phyloP scores from a whole-genome alignment of 2,329 filamentous ascomycete genomes.

The Fusarium acutatum region DNA sequence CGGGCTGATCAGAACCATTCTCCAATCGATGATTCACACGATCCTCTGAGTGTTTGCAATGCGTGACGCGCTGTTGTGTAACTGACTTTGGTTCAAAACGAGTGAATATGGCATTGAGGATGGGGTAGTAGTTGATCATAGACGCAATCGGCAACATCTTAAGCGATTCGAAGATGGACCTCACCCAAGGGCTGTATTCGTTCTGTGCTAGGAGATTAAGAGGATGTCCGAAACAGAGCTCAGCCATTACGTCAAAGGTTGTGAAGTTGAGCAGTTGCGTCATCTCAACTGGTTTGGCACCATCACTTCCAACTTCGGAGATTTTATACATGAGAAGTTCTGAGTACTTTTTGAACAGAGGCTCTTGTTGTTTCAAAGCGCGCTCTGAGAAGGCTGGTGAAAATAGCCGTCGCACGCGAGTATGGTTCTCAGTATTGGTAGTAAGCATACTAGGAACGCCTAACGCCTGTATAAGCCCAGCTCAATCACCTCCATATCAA shows the following conservation, averaged over 20 bases:
- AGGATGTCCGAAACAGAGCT: constrained; percentile 40
- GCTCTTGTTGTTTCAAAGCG: constrained; percentile 14
- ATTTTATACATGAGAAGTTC: constrained; percentile 15
- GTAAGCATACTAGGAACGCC: constrained; percentile 20
- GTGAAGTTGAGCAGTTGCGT: constrained; percentile 17
- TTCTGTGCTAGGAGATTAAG: constrained; percentile 38
- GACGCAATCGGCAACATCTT: neutral
- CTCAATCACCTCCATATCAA: accelerated
- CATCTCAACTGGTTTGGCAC: constrained; percentile 4
- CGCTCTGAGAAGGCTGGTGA: constrained; percentile 18
- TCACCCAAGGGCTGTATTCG: constrained; percentile 41
- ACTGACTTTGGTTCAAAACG: constrained; percentile 10
- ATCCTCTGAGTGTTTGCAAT: constrained; percentile 7
- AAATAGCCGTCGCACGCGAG: neutral
- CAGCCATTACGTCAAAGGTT: constrained; percentile 42
- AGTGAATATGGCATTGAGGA: neutral
- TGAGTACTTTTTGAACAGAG: constrained; percentile 4
- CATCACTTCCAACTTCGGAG: constrained; percentile 1
- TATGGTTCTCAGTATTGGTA: neutral
- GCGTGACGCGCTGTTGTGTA: neutral
- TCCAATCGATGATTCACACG: neutral
- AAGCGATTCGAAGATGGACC: constrained; percentile 28
- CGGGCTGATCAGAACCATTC: constrained; percentile 14
- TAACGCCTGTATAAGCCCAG: neutral
- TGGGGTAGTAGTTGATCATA: constrained; percentile 10